Evolutionary conservation across 2,329 filamentous ascomycete genomes (phyloP).

Genomic region (Ilyonectria destructans): DNA sequence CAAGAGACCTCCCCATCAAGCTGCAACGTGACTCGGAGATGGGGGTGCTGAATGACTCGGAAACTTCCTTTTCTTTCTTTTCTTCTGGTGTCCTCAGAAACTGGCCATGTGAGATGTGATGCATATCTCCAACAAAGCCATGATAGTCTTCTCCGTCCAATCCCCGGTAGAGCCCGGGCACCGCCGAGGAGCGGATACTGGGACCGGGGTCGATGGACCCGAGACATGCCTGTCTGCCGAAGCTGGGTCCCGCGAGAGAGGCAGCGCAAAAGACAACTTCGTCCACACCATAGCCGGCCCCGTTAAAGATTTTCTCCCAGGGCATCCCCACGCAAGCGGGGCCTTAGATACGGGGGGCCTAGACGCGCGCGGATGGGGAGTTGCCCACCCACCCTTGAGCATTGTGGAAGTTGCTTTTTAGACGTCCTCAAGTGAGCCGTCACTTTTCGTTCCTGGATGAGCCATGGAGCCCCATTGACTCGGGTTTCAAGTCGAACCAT

Average conservation of each 20-base stretch:
- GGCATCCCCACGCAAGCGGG: constrained; percentile 35
- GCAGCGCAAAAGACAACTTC: not conserved
- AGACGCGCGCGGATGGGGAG: constrained; percentile 37
- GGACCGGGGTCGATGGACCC: constrained; percentile 34
- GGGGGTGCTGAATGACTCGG: constrained; percentile 13
- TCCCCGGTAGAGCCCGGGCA: constrained; percentile 30
- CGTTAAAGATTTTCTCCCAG: constrained; percentile 27
- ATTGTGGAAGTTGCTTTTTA: constrained; percentile 35
- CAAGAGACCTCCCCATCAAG: constrained; percentile 6
- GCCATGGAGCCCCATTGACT: constrained; percentile 19
- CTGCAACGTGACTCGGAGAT: constrained; percentile 30
- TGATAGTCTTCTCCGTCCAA: not conserved
- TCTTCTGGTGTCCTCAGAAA: constrained; percentile 8
- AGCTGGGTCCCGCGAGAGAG: constrained; percentile 19
- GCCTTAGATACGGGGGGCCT: constrained; percentile 20
- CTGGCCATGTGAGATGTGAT: constrained; percentile 35
- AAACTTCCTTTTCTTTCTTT: constrained; percentile 19
- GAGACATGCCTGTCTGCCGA: constrained; percentile 31
- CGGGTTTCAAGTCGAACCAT: constrained; percentile 41
- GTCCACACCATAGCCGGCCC: constrained; percentile 14
- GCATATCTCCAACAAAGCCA: constrained; percentile 20
- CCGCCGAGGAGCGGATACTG: constrained; percentile 38
- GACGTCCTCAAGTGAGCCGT: constrained; percentile 35
- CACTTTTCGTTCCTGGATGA: constrained; percentile 38
- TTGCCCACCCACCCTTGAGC: constrained; percentile 6